Base-by-base conservation (phyloP, 768 basidiomycete genomes). In the Auricularia auricula-judae region DNA sequence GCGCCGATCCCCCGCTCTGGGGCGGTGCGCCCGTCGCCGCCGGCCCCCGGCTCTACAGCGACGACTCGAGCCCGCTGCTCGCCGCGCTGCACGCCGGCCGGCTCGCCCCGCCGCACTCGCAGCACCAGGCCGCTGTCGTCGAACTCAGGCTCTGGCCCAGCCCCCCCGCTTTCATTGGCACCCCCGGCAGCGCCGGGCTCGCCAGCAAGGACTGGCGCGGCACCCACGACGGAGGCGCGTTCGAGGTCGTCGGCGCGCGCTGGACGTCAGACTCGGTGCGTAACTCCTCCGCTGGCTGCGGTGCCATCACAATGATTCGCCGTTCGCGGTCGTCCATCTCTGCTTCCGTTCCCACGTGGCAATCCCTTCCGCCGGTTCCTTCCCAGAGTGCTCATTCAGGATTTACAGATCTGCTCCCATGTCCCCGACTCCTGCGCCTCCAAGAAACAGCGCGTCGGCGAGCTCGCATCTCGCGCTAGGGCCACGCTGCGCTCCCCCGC, bases 51-150 rank as follows among this genome's bases (percentile, higher is more conserved):
- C 43, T 60, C 44, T 66, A 64, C 61, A 66, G 63, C 16, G 62
- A 63, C 63, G 66, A 66, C 54, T 63, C 62, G 21, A 63, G 64
- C 66, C 53, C 60, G 21, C 35, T 66, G n/a, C 63, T 64, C 47
- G 63, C 63, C 54, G 66, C 66, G 8, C 36, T 66, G 5, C 66
- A 66, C 60, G 21, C 63, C 44, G 62, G 60, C 29, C 21, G 56
- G 3, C 18, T 64, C 4, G 18, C 58, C 8, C 3, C 58, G 4
- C 39, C 7, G n/a, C 36, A 35, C n/a, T 54, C 54, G 21, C 34
- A 33, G 16, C 36, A 12, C 34, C 56, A 11, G 16, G 54, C 14
- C n/a, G 63, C 63, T 36, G 56, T 59, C 14, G 23, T 59, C 56
- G 56, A 59, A 0, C 56, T 59, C 23, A 29, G 56, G 14, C 29